These are phyloP conservation scores for Perkinsus chesapeaki DNA, from an alignment of 169 alveolate species.

Conservation along the genomic window DNA sequence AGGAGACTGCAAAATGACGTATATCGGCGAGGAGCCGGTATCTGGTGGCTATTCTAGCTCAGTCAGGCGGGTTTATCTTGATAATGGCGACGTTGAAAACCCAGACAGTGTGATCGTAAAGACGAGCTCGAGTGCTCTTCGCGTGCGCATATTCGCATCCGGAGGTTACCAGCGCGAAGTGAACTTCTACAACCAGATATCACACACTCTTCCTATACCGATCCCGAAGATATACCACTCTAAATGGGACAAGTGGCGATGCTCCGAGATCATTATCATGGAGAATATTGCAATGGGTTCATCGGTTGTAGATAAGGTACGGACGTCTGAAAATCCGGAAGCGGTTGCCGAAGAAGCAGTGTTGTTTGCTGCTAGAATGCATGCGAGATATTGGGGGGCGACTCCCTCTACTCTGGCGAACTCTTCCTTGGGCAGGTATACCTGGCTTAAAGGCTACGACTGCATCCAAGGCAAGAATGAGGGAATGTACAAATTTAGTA, in stretches of 20 bases:
- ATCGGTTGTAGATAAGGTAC: neutral
- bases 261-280: neutral
- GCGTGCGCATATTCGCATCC: neutral
- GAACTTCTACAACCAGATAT: neutral
- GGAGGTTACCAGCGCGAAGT: neutral
- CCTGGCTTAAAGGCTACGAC: neutral
- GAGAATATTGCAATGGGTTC: neutral
- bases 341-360: neutral
- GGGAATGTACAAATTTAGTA: neutral
- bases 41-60: neutral
- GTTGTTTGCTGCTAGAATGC: neutral
- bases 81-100: neutral
- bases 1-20: too few species aligned
- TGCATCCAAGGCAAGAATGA: neutral
- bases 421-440: neutral
- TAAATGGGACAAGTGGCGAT: neutral
- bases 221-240: neutral
- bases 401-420: neutral
- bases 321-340: neutral
- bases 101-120: neutral
- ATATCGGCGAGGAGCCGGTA: neutral
- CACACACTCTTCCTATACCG: neutral
- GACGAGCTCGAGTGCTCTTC: neutral
- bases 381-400: neutral
- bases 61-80: neutral